Evolutionary conservation across 164 flowering plant genomes (phyloP).

Genomic region (Chloranthus sessilifolius): DNA sequence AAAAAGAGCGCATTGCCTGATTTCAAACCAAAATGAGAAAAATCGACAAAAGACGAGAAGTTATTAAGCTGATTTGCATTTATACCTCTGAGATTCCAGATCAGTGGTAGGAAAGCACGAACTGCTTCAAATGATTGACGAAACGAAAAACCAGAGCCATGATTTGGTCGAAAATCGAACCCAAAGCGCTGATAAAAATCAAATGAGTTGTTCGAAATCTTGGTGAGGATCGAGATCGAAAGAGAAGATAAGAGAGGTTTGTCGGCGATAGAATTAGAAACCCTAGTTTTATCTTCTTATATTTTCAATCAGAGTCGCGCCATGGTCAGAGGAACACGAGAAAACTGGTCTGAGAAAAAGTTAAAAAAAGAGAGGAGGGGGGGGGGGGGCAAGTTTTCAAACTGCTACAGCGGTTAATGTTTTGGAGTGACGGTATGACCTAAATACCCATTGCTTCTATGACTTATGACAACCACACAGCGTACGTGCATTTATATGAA

Average conservation of each 20-base stretch:
- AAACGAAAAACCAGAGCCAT: not conserved
- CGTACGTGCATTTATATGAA: too few relatives aligned
- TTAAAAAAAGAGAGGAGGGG: not conserved
- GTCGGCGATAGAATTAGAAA: not conserved
- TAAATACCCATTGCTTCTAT: too few relatives aligned
- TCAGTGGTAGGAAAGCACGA: not conserved
- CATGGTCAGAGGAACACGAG: too few relatives aligned
- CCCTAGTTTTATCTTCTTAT: slow-evolving; percentile 5
- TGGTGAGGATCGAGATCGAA: not conserved
- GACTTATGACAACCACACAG: too few relatives aligned
- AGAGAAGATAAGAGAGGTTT: not conserved
- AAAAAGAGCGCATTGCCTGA: too few relatives aligned
- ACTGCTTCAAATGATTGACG: slow-evolving; percentile 3
- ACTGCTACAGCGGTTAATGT: too few relatives aligned
- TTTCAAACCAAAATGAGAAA: too few relatives aligned
- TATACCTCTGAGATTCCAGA: slow-evolving; percentile 1
- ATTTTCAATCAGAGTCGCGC: not conserved
- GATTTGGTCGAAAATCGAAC: not conserved
- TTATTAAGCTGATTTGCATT: not conserved
- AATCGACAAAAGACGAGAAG: too few relatives aligned
- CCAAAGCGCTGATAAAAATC: not conserved
- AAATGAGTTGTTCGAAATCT: not conserved
- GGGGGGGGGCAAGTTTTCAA: slow-evolving; percentile 2
- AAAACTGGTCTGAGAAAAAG: too few relatives aligned
- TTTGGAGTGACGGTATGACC: too few relatives aligned